Evolutionary conservation across 495 filamentous ascomycete species (phyloP).

Genomic region (Penicillium diatomitis): DNA sequence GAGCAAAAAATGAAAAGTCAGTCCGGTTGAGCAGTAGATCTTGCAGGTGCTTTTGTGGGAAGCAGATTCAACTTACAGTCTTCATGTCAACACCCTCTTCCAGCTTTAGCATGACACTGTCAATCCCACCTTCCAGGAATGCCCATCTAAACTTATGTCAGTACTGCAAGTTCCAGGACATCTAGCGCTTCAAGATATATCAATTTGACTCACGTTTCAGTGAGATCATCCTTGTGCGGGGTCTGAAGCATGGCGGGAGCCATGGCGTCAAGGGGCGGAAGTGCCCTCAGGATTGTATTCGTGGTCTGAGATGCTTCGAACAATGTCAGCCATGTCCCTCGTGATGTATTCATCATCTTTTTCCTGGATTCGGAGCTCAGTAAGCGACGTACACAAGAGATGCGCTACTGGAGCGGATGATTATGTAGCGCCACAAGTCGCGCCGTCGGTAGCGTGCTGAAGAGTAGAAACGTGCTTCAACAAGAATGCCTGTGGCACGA

Average conservation of each 20-base stretch:
- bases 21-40: background rate
- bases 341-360: too few relatives aligned
- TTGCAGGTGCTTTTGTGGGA: too few relatives aligned
- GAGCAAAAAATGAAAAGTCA: conserved; percentile 6
- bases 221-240: conserved; percentile 75
- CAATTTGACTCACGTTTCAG: conserved; percentile 57
- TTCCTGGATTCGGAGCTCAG: background rate
- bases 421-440: conserved; percentile 16
- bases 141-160: conserved; percentile 55
- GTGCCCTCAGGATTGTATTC: background rate
- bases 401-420: conserved; percentile 2
- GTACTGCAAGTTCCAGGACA: background rate
- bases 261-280: conserved; percentile 22
- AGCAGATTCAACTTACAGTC: conserved; percentile 47
- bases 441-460: background rate
- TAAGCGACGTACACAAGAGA: background rate
- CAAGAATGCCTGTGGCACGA: too few relatives aligned
- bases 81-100: conserved; percentile 88
- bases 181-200: background rate
- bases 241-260: conserved; percentile 31
- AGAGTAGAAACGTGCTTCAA: too few relatives aligned
- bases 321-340: too few relatives aligned
- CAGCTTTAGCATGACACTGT: conserved; percentile 85
- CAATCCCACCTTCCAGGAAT: conserved; percentile 78
- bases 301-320: too few relatives aligned